Evolutionary conservation across 129 eudicot genomes (phyloP), one percentile per base, ranked within the genome.

Genomic region (Rutidosis leptorrhynchoides): DNA sequence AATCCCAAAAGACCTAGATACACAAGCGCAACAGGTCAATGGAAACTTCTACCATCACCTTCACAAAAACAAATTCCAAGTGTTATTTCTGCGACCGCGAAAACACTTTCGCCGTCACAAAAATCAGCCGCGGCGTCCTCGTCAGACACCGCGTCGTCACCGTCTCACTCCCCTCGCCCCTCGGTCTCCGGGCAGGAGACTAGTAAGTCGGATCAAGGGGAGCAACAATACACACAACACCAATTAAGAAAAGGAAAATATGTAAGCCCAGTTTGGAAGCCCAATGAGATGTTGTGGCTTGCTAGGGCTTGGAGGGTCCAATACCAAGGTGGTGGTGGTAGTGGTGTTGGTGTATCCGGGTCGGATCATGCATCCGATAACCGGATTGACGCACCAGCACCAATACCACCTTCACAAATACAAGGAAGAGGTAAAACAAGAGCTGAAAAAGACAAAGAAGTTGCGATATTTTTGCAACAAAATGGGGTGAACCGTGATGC

Each of bases 221-320:
- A 70, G 0, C 79, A 71, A 4, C 68, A 70, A 12, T 81, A 74
- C 12, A 75, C 77, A 1, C 86, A 80, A 46, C 86, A 72, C 15
- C 89, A 85, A 28, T 76, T 85, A 10, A 74, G 96, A 53, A 88
- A 88, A 72, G 96, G 96, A 0, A 88, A 88, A 60, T 83, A 82
- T 28, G 96, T 88, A 0, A 83, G 93, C 67, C 93, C 96, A 12
- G 93, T 85, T 67, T 88, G 96, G 96, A 88, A 88, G 32, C 96
- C 96, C 1, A 77, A 88, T 21, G 96, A 88, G 45, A 78, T 85
- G 85, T 35, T 88, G 28, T 88, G 93, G 89, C 55, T 88, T 3
- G 96, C 96, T 27, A 76, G 76, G 68, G 96, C 92, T 4, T 88
- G 96, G 96, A 73, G 85, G 70, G 58, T 78, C 11, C 96, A 85